phyloP scores from a whole-genome alignment of 2,329 filamentous ascomycete species.

The Malbranchea cinnamomea region DNA sequence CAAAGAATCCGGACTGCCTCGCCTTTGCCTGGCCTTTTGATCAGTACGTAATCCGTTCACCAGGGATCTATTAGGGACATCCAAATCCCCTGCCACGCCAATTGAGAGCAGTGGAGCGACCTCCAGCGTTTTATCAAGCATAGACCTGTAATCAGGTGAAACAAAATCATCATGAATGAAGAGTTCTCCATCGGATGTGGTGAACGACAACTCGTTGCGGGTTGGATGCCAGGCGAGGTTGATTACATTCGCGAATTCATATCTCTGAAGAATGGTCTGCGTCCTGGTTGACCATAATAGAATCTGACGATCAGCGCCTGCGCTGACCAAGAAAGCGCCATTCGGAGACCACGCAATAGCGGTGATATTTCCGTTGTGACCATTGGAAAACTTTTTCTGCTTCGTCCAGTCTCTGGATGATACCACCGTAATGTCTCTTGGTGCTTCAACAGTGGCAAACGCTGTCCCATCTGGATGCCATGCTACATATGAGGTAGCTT shows the following conservation, averaged over 20 bases:
- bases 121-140: slow-evolving; percentile 44
- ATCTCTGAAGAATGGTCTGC: slow-evolving; percentile 62
- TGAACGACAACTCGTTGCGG: slow-evolving; percentile 80
- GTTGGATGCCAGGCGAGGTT: slow-evolving; percentile 83
- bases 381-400: slow-evolving; percentile 62
- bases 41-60: slow-evolving; percentile 42
- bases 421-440: slow-evolving; percentile 69
- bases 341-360: slow-evolving; percentile 89
- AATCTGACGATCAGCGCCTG: slow-evolving; percentile 35
- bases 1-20: slow-evolving; percentile 57
- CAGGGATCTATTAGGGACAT: slow-evolving; percentile 44
- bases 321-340: slow-evolving; percentile 64
- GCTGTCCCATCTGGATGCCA: slow-evolving; percentile 95
- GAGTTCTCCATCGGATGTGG: slow-evolving; percentile 80
- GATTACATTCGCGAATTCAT: slow-evolving; percentile 70
- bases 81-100: slow-evolving; percentile 53
- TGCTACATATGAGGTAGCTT: slow-evolving; percentile 56
- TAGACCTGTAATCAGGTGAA: slow-evolving; percentile 31
- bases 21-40: slow-evolving; percentile 33
- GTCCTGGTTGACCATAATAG: slow-evolving; percentile 78
- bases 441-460: slow-evolving; percentile 72
- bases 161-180: slow-evolving; percentile 61
- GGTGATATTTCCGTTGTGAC: slow-evolving; percentile 72
- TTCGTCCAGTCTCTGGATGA: slow-evolving; percentile 84
- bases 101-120: slow-evolving; percentile 78